A percentile compares a stretch with the other conserved stretches of the same genome.
Conservation (phyloP, 2,329 filamentous ascomycete genomes). For the Colletotrichum tabaci region DNA sequence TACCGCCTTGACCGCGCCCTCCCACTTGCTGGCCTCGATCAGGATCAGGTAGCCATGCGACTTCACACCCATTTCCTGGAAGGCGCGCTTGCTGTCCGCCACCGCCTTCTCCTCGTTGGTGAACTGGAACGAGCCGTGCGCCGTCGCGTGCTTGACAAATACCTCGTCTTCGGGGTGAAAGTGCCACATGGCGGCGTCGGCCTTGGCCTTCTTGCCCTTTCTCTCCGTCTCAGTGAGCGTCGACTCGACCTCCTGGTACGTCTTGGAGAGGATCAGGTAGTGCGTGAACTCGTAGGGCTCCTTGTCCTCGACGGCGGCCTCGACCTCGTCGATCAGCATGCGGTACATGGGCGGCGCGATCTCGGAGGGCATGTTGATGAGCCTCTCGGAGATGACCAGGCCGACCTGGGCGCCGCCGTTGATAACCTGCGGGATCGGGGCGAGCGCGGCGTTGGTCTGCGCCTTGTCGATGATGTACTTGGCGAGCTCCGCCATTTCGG, state of each 20-base stretch:
- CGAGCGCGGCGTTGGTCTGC: conserved; percentile 67
- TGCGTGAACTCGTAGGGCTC: conserved; percentile 95
- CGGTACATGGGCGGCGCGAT: conserved; percentile 94
- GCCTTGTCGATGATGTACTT: conserved; percentile 78
- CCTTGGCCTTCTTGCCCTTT: conserved; percentile 77
- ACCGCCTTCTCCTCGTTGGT: conserved; percentile 85
- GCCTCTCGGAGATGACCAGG: conserved; percentile 89
- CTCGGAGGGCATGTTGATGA: conserved; percentile 97
- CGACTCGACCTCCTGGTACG: conserved; percentile 91
- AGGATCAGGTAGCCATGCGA: conserved; percentile 88
- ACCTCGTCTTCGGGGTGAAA: conserved; percentile 98
- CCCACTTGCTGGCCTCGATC: conserved; percentile 85
- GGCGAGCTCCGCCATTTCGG: conserved; percentile 78
- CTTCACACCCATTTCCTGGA: conserved; percentile 92
- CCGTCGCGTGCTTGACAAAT: conserved; percentile 81
- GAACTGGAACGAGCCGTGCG: conserved; percentile 80
- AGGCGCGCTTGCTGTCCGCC: conserved; percentile 93
- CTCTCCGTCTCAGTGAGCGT: conserved; percentile 76
- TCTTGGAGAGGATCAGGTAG: conserved; percentile 92
- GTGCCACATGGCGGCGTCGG: conserved; percentile 79
- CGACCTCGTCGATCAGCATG: conserved; percentile 93
- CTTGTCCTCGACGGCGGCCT: conserved; percentile 88
- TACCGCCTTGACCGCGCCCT: conserved; percentile 81
- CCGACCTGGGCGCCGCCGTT: conserved; percentile 75
- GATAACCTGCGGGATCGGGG: conserved; percentile 71